Base-by-base conservation (phyloP, 352 stramenopile genomes). In the Phytophthora parvispora region DNA sequence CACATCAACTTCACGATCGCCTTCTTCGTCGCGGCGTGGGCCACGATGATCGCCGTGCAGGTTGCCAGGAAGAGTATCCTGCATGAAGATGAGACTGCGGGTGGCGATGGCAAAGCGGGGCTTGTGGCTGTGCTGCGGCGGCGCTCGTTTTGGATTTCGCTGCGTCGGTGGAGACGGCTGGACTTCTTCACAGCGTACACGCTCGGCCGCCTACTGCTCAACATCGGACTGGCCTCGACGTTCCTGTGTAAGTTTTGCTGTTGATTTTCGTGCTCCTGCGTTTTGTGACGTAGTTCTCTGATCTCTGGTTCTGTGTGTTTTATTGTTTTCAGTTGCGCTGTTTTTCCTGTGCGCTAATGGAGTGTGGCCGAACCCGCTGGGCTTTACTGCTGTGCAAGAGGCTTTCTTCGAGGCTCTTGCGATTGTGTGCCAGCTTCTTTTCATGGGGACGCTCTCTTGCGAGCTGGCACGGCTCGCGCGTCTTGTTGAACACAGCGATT, bases 391-490 rank as follows among this genome's bases (percentile, higher is more conserved):
- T 29, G 75, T 89, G 0, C 85, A 95, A 60, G 89, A 97, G 40
- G 89, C 89, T 4, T 90, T 95, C 63, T 90, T 94, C 42, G 89
- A 97, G 60, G 85, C 89, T 3, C 79, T 93, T 49, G 87, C 89
- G 3, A 95, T 97, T 67, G 75, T 95, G 16, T 97, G 86, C 42
- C 89, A 97, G 60, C 75, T 97, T n/a, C 67, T 97, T 20, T 97
- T 92, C 77, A 94, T 97, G 84, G 89, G 89, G 13, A 97, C 89
- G 51, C 62, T 94, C 1, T 92, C 85, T 4, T 91, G 86, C 50
- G 89, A 97, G 60, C 64, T 94, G 22, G 73, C 85, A 13, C 69
- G 77, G 53, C 81, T 95, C 51, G 75, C 77, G 29, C 70, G 70
- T 8, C 74, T 91, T 38, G 81, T 94, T 40, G 84, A 95, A 48